phyloP scores from a whole-genome alignment of 2,329 filamentous ascomycete species.

The Colletotrichum plurivorum region DNA sequence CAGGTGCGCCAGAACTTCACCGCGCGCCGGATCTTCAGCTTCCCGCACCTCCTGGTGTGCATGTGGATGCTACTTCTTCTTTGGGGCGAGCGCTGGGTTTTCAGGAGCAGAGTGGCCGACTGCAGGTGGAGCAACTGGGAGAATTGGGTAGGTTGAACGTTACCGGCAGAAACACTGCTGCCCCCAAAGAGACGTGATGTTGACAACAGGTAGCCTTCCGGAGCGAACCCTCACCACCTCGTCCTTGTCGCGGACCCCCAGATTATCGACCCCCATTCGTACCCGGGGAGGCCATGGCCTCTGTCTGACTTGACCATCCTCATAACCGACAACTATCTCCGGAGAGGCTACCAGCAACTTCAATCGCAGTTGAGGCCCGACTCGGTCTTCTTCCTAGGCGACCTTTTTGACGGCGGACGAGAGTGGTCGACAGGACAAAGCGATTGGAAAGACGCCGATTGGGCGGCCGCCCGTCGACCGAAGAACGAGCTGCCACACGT shows the following conservation, averaged over 20 bases:
- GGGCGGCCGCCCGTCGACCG: constrained; percentile 67
- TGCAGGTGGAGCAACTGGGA: constrained; percentile 94
- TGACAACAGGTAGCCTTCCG: constrained; percentile 72
- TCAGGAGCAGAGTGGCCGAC: constrained; percentile 75
- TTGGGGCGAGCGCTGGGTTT: constrained; percentile 88
- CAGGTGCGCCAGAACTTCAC: constrained; percentile 63
- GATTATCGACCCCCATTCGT: constrained; percentile 94
- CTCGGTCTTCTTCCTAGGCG: constrained; percentile 90
- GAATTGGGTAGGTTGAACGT: constrained; percentile 79
- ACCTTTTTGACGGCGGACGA: constrained; percentile 94
- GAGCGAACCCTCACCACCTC: constrained; percentile 85
- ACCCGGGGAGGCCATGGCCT: constrained; percentile 81
- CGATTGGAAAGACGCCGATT: constrained; percentile 71
- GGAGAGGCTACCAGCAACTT: constrained; percentile 83
- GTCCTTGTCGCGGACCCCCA: constrained; percentile 92
- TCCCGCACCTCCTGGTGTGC: constrained; percentile 77
- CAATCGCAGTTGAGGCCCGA: constrained; percentile 85
- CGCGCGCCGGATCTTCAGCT: constrained; percentile 67
- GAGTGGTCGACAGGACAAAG: constrained; percentile 87
- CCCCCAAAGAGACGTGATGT: neutral
- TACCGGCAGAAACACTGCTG: neutral
- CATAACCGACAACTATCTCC: constrained; percentile 91
- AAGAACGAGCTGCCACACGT: constrained; percentile 67
- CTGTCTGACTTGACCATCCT: constrained; percentile 66
- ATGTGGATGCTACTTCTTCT: constrained; percentile 85